Evolutionary conservation across 352 stramenopile genomes (phyloP), one percentile per base, ranked within the genome.

Genomic region (Globisporangium middletonii): DNA sequence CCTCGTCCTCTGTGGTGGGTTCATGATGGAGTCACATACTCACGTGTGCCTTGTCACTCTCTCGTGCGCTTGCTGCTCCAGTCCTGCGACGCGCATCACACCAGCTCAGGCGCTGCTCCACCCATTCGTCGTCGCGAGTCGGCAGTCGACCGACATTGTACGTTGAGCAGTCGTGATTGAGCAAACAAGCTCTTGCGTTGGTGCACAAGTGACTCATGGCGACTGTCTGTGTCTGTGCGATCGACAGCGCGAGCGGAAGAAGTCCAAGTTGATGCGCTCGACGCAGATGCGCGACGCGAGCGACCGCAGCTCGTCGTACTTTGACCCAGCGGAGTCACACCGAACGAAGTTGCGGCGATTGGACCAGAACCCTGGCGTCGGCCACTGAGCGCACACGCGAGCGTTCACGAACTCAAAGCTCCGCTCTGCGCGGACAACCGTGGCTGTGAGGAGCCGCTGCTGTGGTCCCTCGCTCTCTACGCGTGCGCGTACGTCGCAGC

Each of bases 41-140:
- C 19, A 50, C 11, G 30, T n/a, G 9, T n/a, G 8, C 16, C 30
- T 2, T 16, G n/a, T 38, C 3, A 16, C 35, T 37, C 11, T 50
- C 50, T 52, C 42, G 27, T 54, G 33, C 1, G 46, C 50, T 45
- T 37, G 46, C 2, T 57, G 38, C 50, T 92, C 78, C 62, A 93
- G 83, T 62, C 94, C 96, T 6, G 60, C 72, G 2, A 82, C 88
- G 23, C 78, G 96, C 50, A 98, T 99, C 63, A 90, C 74, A 11
- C 94, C 96, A 48, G 77, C 78, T 0, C 85, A 98, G 64, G 95
- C 95, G n/a, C 73, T 98, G 43, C 65, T 83, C 13, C 96, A 99
- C 69, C 89, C 95, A 1, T 99, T 98, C 60, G 79, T 98, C 38
- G 69, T 68, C 15, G 62, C 62, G n/a, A 64, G 70, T 53, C 68